These are phyloP conservation scores for Alternaria infectoria DNA, from an alignment of 2,329 filamentous ascomycete species.

Conservation along the genomic window DNA sequence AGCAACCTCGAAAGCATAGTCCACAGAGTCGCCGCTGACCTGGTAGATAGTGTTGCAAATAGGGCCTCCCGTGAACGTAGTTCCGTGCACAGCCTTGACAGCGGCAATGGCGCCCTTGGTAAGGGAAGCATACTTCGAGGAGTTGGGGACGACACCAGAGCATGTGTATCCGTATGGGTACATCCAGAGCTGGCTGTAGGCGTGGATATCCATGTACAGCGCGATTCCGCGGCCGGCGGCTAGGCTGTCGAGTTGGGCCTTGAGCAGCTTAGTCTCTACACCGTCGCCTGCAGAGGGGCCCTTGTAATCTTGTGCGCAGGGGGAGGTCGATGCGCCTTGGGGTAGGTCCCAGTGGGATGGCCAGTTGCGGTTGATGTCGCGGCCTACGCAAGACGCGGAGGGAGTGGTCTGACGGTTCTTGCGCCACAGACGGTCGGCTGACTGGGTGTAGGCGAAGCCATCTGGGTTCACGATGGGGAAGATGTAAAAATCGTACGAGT, in stretches of 20 bases:
- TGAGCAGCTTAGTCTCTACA: conserved; percentile 52
- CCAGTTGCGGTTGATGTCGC: conserved; percentile 51
- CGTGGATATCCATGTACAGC: conserved; percentile 70
- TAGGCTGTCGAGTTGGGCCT: conserved; percentile 55
- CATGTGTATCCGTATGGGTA: conserved; percentile 67
- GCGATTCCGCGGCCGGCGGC: conserved; percentile 59
- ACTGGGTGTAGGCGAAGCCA: conserved; percentile 48
- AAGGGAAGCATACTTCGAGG: conserved; percentile 58
- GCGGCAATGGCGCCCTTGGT: conserved; percentile 59
- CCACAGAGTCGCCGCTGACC: conserved; percentile 55
- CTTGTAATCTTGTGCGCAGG: conserved; percentile 48
- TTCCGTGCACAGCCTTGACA: conserved; percentile 62
- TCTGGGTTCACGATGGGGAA: conserved; percentile 50
- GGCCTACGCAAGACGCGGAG: conserved; percentile 41
- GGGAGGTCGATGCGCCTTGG: conserved; percentile 43
- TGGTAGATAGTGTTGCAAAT: conserved; percentile 69
- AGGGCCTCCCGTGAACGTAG: conserved; percentile 51
- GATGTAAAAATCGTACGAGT: conserved; percentile 71
- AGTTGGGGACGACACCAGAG: conserved; percentile 54
- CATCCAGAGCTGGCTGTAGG: conserved; percentile 59
- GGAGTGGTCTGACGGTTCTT: conserved; percentile 47
- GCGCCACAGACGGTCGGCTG: conserved; percentile 48
- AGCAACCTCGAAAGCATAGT: conserved; percentile 53
- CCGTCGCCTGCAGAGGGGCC: conserved; percentile 43
- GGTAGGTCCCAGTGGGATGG: conserved; percentile 42